A percentile compares a stretch with the other conserved stretches of the same genome.
These are phyloP conservation scores for Fusarium falciforme DNA, from an alignment of 2,329 filamentous ascomycete species.

Conservation along the genomic window DNA sequence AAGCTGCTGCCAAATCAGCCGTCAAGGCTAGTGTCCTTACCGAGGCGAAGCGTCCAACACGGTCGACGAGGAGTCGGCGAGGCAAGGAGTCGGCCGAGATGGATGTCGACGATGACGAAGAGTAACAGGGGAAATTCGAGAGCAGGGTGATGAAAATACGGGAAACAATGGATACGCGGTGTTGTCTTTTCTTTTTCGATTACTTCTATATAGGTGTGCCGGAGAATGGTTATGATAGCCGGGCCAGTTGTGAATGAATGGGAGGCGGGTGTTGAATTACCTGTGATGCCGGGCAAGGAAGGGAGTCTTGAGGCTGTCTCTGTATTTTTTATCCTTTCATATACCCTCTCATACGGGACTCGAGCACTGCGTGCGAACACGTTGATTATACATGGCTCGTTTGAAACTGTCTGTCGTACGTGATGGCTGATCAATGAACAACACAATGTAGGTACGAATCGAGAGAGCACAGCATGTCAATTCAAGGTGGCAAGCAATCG, in stretches of 20 bases:
- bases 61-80: conserved; percentile 43
- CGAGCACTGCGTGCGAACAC: conserved; percentile 7
- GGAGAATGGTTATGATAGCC: conserved; percentile 17
- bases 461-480: neutral
- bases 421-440: neutral
- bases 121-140: neutral
- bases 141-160: conserved; percentile 18
- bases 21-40: conserved; percentile 43
- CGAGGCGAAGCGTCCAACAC: conserved; percentile 34
- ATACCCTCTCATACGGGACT: conserved; percentile 38
- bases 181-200: conserved; percentile 20
- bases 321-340: conserved; percentile 37
- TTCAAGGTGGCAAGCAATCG: conserved; percentile 15
- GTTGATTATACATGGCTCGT: conserved; percentile 1
- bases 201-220: conserved; percentile 29
- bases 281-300: conserved; percentile 22
- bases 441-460: neutral
- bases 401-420: neutral
- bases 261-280: conserved; percentile 18
- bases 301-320: conserved; percentile 39
- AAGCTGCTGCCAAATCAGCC: conserved; percentile 35
- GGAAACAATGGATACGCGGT: conserved; percentile 15
- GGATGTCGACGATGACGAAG: conserved; percentile 49
- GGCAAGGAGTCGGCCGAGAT: conserved; percentile 48
- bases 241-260: conserved; percentile 12